Conservation (phyloP, 1,284 basidiomycete species). For the Caloboletus inedulis region DNA sequence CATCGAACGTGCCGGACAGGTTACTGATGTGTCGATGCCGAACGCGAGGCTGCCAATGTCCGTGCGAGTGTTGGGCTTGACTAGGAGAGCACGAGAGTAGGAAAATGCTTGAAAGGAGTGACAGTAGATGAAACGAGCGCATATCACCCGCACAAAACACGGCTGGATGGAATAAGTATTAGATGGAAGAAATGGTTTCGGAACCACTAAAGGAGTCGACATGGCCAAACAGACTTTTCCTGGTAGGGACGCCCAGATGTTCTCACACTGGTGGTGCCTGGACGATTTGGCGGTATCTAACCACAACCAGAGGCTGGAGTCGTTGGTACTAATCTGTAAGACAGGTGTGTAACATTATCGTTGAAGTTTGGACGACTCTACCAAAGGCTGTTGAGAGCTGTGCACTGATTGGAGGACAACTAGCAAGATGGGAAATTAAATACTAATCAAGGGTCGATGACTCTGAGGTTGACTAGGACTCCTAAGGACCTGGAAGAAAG, state of each 20-base stretch:
- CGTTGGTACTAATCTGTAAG: neutral
- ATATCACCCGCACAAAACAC: conserved; percentile 22
- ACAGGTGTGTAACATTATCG: neutral
- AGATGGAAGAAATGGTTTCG: neutral
- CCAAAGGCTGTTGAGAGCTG: neutral
- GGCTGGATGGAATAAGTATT: neutral
- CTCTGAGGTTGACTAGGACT: no score
- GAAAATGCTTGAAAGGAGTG: conserved; percentile 25
- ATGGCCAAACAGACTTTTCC: neutral
- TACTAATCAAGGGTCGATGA: no score
- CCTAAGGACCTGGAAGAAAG: no score
- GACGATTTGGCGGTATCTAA: neutral
- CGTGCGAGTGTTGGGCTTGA: conserved; percentile 10
- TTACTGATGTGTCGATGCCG: conserved; percentile 6
- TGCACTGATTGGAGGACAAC: neutral
- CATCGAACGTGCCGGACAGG: neutral
- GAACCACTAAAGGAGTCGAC: neutral
- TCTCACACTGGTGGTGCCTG: neutral
- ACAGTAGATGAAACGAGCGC: conserved; percentile 26
- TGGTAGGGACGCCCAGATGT: neutral
- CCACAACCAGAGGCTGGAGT: neutral
- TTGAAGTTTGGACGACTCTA: neutral
- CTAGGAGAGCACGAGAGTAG: conserved; percentile 14
- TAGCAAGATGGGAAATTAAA: no score
- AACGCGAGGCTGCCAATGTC: conserved; percentile 10